These are phyloP conservation scores for Neurospora sp. DNA, from an alignment of 495 filamentous ascomycete species.

Conservation along the genomic window DNA sequence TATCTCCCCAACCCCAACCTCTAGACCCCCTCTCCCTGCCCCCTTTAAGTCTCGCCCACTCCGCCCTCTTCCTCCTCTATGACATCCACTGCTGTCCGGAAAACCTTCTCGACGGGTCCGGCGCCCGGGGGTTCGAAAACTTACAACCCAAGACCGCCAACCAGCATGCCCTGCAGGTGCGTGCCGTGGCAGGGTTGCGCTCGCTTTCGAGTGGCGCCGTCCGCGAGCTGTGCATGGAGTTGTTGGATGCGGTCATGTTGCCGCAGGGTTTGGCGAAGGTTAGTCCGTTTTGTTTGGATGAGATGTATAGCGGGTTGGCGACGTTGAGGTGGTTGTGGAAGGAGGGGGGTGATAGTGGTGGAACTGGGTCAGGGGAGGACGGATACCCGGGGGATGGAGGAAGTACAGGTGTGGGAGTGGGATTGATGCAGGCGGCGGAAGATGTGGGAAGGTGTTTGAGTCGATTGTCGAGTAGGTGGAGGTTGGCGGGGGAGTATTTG, in stretches of 20 bases:
- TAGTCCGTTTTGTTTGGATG: conserved; percentile 15
- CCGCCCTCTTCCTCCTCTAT: conserved; percentile 11
- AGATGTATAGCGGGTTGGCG: conserved; percentile 12
- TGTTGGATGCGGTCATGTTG: conserved; percentile 11
- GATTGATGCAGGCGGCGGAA: conserved; percentile 4
- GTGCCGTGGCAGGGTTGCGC: conserved; percentile 6
- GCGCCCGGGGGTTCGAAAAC: not conserved
- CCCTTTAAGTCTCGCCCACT: conserved; percentile 8
- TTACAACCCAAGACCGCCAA: not conserved
- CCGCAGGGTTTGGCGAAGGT: conserved; percentile 4
- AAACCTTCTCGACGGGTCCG: conserved; percentile 11
- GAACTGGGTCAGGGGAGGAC: not conserved
- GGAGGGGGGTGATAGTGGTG: conserved; percentile 11
- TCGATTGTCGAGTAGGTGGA: conserved; percentile 10
- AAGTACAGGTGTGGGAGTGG: not conserved
- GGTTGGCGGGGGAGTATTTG: conserved; percentile 13
- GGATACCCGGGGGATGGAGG: not conserved
- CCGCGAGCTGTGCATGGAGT: conserved; percentile 10
- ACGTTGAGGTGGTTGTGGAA: conserved; percentile 20
- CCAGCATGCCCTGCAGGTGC: conserved; percentile 8
- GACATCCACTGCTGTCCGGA: conserved; percentile 19
- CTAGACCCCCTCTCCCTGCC: conserved; percentile 5
- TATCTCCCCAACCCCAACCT: not conserved
- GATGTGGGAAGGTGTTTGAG: conserved; percentile 6
- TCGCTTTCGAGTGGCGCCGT: not conserved